Evolutionary conservation across 352 stramenopile genomes (phyloP).

Genomic region (Globisporangium mamillatum): DNA sequence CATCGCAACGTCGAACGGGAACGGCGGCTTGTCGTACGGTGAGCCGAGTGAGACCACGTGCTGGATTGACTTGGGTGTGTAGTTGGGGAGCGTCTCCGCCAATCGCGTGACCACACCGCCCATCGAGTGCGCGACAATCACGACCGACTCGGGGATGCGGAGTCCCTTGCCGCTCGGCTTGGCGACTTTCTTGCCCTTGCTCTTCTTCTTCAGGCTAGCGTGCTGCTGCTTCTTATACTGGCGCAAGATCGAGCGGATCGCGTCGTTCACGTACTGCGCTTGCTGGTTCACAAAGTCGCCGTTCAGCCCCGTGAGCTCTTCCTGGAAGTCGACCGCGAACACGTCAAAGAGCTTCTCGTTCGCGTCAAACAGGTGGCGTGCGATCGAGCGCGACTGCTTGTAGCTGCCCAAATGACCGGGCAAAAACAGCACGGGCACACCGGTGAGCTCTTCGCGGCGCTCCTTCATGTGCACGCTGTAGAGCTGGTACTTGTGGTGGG

Average conservation of each 20-base stretch:
- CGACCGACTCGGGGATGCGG: conserved; percentile 45
- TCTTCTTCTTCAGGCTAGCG: conserved; percentile 2
- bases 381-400: conserved; percentile 80
- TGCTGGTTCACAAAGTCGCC: conserved; percentile 69
- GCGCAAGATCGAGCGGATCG: conserved; percentile 61
- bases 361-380: conserved; percentile 64
- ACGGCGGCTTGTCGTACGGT: conserved; percentile 51
- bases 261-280: conserved; percentile 73
- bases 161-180: conserved; percentile 10
- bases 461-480: conserved; percentile 70
- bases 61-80: conserved; percentile 69
- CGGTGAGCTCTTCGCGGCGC: conserved; percentile 36
- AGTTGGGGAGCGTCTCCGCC: conserved; percentile 68
- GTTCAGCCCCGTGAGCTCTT: conserved; percentile 70
- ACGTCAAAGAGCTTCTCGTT: conserved; percentile 64
- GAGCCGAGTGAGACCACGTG: conserved; percentile 73
- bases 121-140: conserved; percentile 86
- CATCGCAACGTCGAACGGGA: conserved; percentile 68
- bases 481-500: conserved; percentile 67
- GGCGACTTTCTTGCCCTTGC: conserved; percentile 16
- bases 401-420: conserved; percentile 82
- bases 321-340: conserved; percentile 77
- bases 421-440: conserved; percentile 79
- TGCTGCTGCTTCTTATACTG: conserved; percentile 65
- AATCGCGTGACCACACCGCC: conserved; percentile 67